Evolutionary conservation across 2,329 filamentous ascomycete species (phyloP).

Genomic region (Alternaria metachromatica): DNA sequence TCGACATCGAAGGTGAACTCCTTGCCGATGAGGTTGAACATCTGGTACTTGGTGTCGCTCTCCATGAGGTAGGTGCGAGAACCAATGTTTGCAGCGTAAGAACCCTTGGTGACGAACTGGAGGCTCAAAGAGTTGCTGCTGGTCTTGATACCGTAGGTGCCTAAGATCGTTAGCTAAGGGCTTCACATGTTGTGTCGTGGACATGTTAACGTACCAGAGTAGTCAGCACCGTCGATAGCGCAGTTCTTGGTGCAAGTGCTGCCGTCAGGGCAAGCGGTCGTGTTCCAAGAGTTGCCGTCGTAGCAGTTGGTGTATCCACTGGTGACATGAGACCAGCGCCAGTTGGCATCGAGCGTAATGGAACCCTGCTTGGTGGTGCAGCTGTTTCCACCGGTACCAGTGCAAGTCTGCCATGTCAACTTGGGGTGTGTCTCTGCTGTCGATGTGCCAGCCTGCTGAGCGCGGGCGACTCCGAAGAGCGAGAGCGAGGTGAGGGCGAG

Average conservation of each 20-base stretch:
- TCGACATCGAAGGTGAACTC: slow-evolving; percentile 53
- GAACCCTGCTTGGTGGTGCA: slow-evolving; percentile 44
- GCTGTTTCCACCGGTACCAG: slow-evolving; percentile 41
- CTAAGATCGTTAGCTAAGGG: slow-evolving; percentile 10
- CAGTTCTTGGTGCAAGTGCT: slow-evolving; percentile 43
- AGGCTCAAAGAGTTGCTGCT: slow-evolving; percentile 61
- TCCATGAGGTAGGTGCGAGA: slow-evolving; percentile 54
- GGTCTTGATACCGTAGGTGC: slow-evolving; percentile 59
- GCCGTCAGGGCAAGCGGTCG: slow-evolving; percentile 44
- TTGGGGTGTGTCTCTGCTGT: slow-evolving; percentile 52
- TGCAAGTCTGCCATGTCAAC: slow-evolving; percentile 51
- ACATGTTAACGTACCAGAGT: slow-evolving; percentile 36
- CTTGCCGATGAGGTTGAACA: slow-evolving; percentile 51
- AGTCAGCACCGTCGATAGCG: slow-evolving; percentile 53
- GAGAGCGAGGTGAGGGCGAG: slow-evolving; percentile 50
- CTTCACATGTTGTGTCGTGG: background rate
- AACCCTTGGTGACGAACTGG: slow-evolving; percentile 63
- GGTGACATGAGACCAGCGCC: slow-evolving; percentile 55
- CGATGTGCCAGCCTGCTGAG: slow-evolving; percentile 52
- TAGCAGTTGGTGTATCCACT: slow-evolving; percentile 49
- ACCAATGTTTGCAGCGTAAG: slow-evolving; percentile 51
- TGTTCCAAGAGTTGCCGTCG: slow-evolving; percentile 51
- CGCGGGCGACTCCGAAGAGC: slow-evolving; percentile 48
- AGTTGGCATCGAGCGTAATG: slow-evolving; percentile 53
- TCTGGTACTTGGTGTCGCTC: slow-evolving; percentile 50